A percentile compares a stretch with the other conserved stretches of the same genome.
phyloP scores from a whole-genome alignment of 306 rosid genomes.

The Vigna hirtella region DNA sequence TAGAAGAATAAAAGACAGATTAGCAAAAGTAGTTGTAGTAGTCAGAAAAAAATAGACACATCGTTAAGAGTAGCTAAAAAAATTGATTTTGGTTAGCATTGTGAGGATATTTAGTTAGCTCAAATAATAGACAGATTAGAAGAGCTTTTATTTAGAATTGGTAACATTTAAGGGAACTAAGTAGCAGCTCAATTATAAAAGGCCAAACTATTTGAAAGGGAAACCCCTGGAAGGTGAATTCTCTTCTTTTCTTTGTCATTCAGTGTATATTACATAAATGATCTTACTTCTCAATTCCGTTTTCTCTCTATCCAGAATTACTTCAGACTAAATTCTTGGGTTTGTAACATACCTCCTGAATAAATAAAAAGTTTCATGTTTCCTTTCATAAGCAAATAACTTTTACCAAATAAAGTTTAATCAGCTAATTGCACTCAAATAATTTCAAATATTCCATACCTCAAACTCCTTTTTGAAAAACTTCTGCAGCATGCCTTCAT shows the following conservation, averaged over 20 bases:
- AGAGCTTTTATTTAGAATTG: too few relatives aligned
- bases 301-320: not conserved
- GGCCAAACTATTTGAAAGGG: too few relatives aligned
- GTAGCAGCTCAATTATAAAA: too few relatives aligned
- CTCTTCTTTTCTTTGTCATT: not conserved
- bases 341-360: not conserved
- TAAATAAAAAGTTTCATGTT: not conserved
- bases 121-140: too few relatives aligned
- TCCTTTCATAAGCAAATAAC: not conserved
- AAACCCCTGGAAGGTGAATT: too few relatives aligned
- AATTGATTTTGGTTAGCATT: too few relatives aligned
- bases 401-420: not conserved
- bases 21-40: too few relatives aligned
- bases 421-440: not conserved
- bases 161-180: too few relatives aligned
- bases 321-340: not conserved
- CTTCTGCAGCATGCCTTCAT: conserved; percentile 67
- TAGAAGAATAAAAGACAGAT: too few relatives aligned
- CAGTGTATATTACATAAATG: not conserved
- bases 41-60: too few relatives aligned
- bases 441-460: conserved; percentile 52
- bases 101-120: too few relatives aligned
- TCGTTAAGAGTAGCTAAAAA: too few relatives aligned
- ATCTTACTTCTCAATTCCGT: not conserved
- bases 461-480: conserved; percentile 70